A percentile compares a stretch with the other conserved stretches of the same genome.
phyloP scores from a whole-genome alignment of 768 basidiomycete species.

The Panaeolus papilionaceus region DNA sequence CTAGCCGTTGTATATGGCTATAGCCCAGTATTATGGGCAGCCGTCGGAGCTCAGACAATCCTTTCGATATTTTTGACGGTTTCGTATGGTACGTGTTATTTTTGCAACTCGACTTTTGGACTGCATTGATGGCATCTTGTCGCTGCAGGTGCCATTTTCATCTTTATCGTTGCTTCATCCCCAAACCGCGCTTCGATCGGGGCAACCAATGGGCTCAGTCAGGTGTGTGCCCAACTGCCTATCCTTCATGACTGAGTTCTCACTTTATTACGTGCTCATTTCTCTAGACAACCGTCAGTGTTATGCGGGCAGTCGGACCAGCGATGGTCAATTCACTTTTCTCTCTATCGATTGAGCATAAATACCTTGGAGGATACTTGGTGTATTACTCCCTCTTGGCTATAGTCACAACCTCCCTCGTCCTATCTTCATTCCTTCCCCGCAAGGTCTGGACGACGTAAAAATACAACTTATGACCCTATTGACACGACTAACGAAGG shows the following conservation, averaged over 20 bases:
- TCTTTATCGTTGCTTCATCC: conserved; percentile 59
- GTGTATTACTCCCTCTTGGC: conserved; percentile 48
- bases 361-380: conserved; percentile 54
- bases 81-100: conserved; percentile 56
- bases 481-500: too few species aligned
- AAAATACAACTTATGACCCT: not conserved
- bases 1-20: conserved; percentile 59
- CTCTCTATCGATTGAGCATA: conserved; percentile 21
- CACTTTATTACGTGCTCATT: not conserved
- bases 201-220: conserved; percentile 60
- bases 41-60: conserved; percentile 54
- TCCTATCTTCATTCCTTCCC: conserved; percentile 39
- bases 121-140: conserved; percentile 37
- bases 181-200: conserved; percentile 62
- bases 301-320: conserved; percentile 54
- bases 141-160: conserved; percentile 59
- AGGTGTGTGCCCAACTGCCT: conserved; percentile 9
- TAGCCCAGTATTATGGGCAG: conserved; percentile 50
- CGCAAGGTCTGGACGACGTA: conserved; percentile 39
- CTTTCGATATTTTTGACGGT: conserved; percentile 54
- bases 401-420: conserved; percentile 30
- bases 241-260: too few species aligned
- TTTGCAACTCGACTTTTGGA: conserved; percentile 6
- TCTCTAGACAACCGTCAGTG: conserved; percentile 41
- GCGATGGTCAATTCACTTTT: conserved; percentile 63